Conservation (phyloP, 2,329 filamentous ascomycete species). For the Rhinocladiella mackenziei region DNA sequence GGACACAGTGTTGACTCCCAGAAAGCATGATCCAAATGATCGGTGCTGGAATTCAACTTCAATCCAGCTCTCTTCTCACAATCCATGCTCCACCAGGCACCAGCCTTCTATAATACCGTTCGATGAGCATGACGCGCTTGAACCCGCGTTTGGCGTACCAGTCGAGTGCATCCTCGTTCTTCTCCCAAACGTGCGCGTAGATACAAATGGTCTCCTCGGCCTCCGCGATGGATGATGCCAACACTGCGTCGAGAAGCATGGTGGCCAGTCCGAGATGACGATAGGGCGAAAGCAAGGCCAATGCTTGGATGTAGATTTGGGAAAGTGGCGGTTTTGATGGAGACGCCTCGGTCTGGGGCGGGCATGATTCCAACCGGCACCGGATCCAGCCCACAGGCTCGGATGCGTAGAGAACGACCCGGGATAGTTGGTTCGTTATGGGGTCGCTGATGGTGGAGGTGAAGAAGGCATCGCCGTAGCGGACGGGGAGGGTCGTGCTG, state of each 20-base stretch:
- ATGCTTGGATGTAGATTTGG: slow-evolving; percentile 59
- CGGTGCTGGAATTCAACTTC: slow-evolving; percentile 9
- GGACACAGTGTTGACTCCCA: no score
- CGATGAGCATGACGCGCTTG: slow-evolving; percentile 47
- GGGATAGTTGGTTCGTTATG: slow-evolving; percentile 50
- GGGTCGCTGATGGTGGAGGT: slow-evolving; percentile 55
- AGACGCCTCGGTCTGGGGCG: slow-evolving; percentile 1
- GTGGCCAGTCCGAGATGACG: slow-evolving; percentile 56
- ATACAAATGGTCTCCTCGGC: slow-evolving; percentile 39
- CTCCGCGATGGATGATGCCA: slow-evolving; percentile 30
- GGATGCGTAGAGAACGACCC: slow-evolving; percentile 56
- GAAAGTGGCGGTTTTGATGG: slow-evolving; percentile 29
- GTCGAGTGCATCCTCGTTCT: slow-evolving; percentile 55
- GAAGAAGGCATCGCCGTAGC: slow-evolving; percentile 60
- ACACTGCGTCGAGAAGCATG: slow-evolving; percentile 47
- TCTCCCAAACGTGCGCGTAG: slow-evolving; percentile 62
- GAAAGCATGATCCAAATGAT: no score
- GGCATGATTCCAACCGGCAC: slow-evolving; percentile 42
- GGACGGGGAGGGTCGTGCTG: slow-evolving; percentile 56
- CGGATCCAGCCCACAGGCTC: slow-evolving; percentile 46
- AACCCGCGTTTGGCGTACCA: slow-evolving; percentile 62
- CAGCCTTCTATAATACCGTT: slow-evolving; percentile 57
- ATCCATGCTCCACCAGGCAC: slow-evolving; percentile 54
- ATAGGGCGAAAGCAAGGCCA: slow-evolving; percentile 58
- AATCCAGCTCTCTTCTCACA: slow-evolving; percentile 34